Evolutionary conservation across 2,329 filamentous ascomycete species (phyloP).

Genomic region (Aureobasidium sp.): DNA sequence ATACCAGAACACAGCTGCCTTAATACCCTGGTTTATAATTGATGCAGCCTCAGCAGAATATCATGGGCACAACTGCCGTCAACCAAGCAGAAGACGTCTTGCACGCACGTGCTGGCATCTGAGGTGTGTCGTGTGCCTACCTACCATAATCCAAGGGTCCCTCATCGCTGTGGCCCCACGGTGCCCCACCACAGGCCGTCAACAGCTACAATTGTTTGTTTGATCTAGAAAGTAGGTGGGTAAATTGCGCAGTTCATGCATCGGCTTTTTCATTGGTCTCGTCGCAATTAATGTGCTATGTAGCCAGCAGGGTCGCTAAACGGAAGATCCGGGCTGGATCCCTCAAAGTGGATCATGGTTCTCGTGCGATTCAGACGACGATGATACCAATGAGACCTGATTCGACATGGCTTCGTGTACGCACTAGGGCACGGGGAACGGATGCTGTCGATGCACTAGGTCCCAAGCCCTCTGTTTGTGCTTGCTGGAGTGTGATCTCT

Average conservation of each 20-base stretch:
- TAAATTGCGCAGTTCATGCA: constrained; percentile 5
- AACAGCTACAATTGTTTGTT: not conserved
- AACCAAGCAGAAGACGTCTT: not conserved
- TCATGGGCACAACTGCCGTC: not conserved
- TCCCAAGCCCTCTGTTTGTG: not conserved
- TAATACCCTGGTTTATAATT: not conserved
- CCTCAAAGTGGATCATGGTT: not conserved
- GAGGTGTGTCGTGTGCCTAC: not conserved
- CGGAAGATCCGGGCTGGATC: not conserved
- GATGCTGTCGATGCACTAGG: not conserved
- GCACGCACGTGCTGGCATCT: not conserved
- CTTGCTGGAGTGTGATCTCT: not conserved
- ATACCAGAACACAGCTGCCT: not conserved
- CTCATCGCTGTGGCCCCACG: too few species aligned
- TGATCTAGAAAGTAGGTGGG: constrained; percentile 3
- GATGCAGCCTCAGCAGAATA: not conserved
- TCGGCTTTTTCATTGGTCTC: constrained; percentile 5
- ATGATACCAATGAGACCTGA: not conserved
- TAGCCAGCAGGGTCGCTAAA: not conserved
- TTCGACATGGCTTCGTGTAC: constrained; percentile 1
- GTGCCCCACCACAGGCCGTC: not conserved
- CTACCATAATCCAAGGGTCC: not conserved
- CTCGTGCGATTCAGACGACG: not conserved
- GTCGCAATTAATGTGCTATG: constrained; percentile 5
- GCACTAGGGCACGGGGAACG: not conserved